Evolutionary conservation across 2,329 filamentous ascomycete species (phyloP).

Genomic region (Nemania sp.): DNA sequence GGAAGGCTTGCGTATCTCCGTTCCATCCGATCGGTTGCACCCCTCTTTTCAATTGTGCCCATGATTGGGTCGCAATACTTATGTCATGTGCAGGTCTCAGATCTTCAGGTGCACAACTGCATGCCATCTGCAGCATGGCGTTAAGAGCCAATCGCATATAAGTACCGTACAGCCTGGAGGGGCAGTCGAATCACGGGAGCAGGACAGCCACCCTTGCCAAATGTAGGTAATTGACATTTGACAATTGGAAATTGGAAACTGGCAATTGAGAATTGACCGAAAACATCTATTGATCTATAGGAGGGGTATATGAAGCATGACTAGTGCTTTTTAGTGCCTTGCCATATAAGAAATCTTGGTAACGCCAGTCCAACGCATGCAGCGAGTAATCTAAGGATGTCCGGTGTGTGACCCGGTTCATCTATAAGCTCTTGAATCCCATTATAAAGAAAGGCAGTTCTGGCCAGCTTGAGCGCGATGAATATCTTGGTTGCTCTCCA

Average conservation of each 20-base stretch:
- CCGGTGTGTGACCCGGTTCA: background rate
- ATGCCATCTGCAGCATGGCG: background rate
- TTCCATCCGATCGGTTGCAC: conserved; percentile 4
- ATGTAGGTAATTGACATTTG: background rate
- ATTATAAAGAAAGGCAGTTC: background rate
- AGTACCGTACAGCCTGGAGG: background rate
- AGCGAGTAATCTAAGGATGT: background rate
- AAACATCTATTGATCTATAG: conserved; percentile 9
- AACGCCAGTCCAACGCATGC: conserved; percentile 3
- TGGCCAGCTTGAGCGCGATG: too few relatives aligned
- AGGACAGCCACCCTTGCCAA: background rate
- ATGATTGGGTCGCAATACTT: conserved; percentile 18
- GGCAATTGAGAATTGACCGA: too few relatives aligned
- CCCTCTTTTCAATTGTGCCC: conserved; percentile 2
- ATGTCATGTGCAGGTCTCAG: conserved; percentile 22
- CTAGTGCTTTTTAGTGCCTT: background rate
- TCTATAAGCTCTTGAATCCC: background rate
- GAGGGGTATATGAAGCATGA: background rate
- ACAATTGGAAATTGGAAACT: too few relatives aligned
- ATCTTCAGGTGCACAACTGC: background rate
- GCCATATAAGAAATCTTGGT: background rate
- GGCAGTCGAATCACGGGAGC: background rate
- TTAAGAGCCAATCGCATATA: conserved; percentile 12
- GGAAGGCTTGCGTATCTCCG: conserved; percentile 5
- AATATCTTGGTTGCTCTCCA: too few relatives aligned